Conservation (phyloP, 495 filamentous ascomycete species). For the Penicillium dipodomyicola region DNA sequence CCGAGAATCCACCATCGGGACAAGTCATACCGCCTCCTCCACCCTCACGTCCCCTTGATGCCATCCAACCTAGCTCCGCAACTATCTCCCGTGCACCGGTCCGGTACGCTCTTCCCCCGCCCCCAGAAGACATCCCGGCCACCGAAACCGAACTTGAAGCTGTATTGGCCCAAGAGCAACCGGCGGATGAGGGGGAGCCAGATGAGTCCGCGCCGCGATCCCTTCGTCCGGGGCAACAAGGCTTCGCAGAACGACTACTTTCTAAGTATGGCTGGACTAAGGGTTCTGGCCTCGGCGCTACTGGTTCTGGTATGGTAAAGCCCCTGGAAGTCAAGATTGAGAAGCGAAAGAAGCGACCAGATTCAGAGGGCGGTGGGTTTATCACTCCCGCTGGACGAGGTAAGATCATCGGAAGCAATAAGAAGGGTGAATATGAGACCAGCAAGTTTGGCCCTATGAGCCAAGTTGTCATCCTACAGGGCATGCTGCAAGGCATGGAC, state of each 20-base stretch:
- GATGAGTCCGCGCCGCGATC: slow-evolving; percentile 57
- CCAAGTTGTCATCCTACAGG: slow-evolving; percentile 71
- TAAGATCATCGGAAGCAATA: slow-evolving; percentile 71
- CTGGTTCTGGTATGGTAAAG: slow-evolving; percentile 74
- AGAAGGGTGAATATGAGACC: slow-evolving; percentile 46
- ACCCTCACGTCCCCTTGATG: slow-evolving; percentile 36
- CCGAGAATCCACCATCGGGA: slow-evolving; percentile 27
- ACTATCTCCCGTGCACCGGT: slow-evolving; percentile 86
- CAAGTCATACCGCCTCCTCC: slow-evolving; percentile 33
- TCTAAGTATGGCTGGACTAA: slow-evolving; percentile 90
- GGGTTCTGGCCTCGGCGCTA: slow-evolving; percentile 81
- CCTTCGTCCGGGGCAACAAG: slow-evolving; percentile 72
- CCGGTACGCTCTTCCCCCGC: slow-evolving; percentile 68
- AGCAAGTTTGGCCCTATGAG: slow-evolving; percentile 73
- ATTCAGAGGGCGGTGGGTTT: slow-evolving; percentile 78
- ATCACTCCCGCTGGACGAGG: slow-evolving; percentile 65
- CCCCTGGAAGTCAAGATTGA: slow-evolving; percentile 79
- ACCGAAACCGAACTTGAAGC: slow-evolving; percentile 57
- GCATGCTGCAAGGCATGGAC: slow-evolving; percentile 82
- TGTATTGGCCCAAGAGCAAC: slow-evolving; percentile 51
- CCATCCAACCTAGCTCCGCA: slow-evolving; percentile 42
- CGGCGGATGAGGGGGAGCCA: slow-evolving; percentile 40
- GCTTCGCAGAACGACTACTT: slow-evolving; percentile 83
- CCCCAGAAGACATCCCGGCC: slow-evolving; percentile 54
- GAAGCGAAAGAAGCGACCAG: slow-evolving; percentile 73